A percentile compares a stretch with the other conserved stretches of the same genome.
Conservation (phyloP, 495 filamentous ascomycete genomes). For the Sordaria brevicollis region DNA sequence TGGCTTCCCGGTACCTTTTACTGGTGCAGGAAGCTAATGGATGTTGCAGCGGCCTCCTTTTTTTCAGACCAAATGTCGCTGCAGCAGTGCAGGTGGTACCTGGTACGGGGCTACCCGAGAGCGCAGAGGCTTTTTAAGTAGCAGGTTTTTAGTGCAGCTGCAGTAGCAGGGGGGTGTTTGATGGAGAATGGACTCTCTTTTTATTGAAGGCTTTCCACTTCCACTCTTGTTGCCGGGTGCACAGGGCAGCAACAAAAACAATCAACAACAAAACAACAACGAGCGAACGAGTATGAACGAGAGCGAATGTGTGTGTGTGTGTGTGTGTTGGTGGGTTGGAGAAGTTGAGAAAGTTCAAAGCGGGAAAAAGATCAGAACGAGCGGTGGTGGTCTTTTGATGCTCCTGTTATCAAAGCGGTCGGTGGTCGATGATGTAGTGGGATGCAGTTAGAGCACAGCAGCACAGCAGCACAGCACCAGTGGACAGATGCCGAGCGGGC, state of each 20-base stretch:
- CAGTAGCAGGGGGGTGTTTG: neutral
- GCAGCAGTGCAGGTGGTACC: neutral
- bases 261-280: neutral
- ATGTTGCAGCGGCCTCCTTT: constrained; percentile 5
- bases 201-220: neutral
- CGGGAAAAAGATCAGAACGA: constrained; percentile 5
- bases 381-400: constrained; percentile 4
- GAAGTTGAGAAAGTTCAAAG: neutral
- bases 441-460: too few relatives aligned
- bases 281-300: neutral
- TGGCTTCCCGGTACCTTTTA: neutral
- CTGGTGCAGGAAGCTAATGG: neutral
- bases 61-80: neutral
- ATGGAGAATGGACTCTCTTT: neutral
- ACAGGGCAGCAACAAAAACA: neutral
- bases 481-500: neutral
- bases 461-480: too few relatives aligned
- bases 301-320: neutral
- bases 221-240: neutral
- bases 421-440: constrained; percentile 18
- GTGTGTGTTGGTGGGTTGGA: neutral
- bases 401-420: neutral
- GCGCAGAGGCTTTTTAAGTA: neutral
- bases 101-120: neutral
- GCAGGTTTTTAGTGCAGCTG: neutral